phyloP scores from a whole-genome alignment of 1,139 yeast species.

The Taiozyma onychis region DNA sequence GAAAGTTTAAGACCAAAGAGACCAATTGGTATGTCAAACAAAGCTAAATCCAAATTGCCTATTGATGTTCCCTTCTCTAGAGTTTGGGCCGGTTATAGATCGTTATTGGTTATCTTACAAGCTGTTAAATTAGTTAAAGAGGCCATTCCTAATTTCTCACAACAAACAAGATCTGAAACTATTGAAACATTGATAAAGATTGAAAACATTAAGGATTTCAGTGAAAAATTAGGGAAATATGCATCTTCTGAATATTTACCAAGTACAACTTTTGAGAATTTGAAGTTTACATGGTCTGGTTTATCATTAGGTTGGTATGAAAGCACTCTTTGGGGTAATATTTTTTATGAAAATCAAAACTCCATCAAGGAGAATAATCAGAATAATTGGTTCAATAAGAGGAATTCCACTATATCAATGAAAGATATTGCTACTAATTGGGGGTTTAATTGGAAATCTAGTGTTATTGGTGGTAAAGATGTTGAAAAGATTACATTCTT shows the following conservation, averaged over 20 bases:
- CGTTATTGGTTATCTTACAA: slow-evolving; percentile 41
- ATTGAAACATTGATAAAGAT: slow-evolving; percentile 35
- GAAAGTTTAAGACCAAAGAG: slow-evolving; percentile 28
- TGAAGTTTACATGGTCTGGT: slow-evolving; percentile 56
- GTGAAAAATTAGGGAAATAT: slow-evolving; percentile 23
- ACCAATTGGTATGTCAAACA: slow-evolving; percentile 61
- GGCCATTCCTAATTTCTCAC: slow-evolving; percentile 32
- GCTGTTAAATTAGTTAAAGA: slow-evolving; percentile 34
- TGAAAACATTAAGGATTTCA: slow-evolving; percentile 31
- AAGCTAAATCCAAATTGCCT: slow-evolving; percentile 54
- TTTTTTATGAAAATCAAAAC: slow-evolving; percentile 38
- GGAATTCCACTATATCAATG: slow-evolving; percentile 16
- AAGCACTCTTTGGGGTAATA: slow-evolving; percentile 59
- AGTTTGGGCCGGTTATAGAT: slow-evolving; percentile 58
- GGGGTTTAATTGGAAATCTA: slow-evolving; percentile 22
- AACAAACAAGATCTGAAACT: slow-evolving; percentile 10
- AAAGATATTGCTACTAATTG: slow-evolving; percentile 22
- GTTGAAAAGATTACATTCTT: slow-evolving; percentile 2
- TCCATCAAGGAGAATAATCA: slow-evolving; percentile 8
- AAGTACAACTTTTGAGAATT: slow-evolving; percentile 34
- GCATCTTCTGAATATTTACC: slow-evolving; percentile 30
- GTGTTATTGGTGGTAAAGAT: neutral
- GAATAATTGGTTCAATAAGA: slow-evolving; percentile 19
- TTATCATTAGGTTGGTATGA: slow-evolving; percentile 74
- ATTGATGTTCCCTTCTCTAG: slow-evolving; percentile 42